Evolutionary conservation across 805 yeast species (phyloP), one percentile per base, ranked within the genome.

Genomic region (Cyberlindnera subsufficiens): DNA sequence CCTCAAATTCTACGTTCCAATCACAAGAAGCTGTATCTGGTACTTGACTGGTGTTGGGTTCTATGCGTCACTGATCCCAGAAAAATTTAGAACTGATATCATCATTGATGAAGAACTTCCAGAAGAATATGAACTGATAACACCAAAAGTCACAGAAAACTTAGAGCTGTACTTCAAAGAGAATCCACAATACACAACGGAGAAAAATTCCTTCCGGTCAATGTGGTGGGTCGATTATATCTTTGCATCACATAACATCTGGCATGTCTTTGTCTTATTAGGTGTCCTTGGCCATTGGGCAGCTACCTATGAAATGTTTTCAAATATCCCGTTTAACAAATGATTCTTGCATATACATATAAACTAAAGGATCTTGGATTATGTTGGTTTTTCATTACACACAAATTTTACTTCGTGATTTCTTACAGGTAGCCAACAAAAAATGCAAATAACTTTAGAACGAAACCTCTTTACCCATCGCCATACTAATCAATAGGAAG

Each of bases 241-340:
- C 22, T 69, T 81, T 42, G 74, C 79, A 34, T 86, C 96, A 31
- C 99, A 91, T 63, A 90, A 89, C 56, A 69, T 91, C 27, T 91
- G 99, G 99, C 99, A 91, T 65, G 60, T 88, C 11, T 87, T 85
- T 58, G 99, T 93, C 27, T 75, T 93, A 15, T 71, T 85, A 20
- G 99, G 99, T 3, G 80, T 88, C n/a, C 63, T 85, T 34, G 95
- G 95, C 29, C 98, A 91, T 63, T 93, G 90, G 63, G 69, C 71
- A 43, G 91, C 95, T 13, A 68, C 88, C 32, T 67, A 87, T 47
- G 80, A 77, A 44, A 82, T 90, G 85, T 81, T 81, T 50, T 69
- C 68, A 38, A 68, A 67, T 35, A 54, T 54, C n/a, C 45, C 53
- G 3, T 30, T 40, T 14, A 56, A 57, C 40, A 32, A 45, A 37